Percentiles rank a stretch among this genome's conserved stretches.
Conservation (phyloP, 768 basidiomycete species). For the Naganishia kalamii region DNA sequence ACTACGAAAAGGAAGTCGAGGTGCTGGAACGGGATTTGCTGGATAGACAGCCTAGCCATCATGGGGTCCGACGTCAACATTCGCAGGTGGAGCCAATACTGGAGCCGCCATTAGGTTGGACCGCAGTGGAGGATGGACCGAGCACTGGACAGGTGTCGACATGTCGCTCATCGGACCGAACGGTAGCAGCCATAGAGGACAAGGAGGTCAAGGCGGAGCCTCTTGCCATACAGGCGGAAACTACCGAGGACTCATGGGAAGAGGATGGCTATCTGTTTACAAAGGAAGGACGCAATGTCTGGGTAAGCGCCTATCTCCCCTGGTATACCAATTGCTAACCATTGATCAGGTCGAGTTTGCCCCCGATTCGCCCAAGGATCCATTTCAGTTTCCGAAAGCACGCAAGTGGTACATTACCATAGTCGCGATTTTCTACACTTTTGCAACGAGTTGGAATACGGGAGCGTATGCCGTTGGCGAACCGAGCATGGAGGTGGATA, state of each 20-base stretch:
- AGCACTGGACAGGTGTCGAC: background rate
- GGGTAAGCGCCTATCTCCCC: background rate
- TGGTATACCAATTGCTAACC: background rate
- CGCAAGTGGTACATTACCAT: conserved; percentile 34
- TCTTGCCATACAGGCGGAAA: background rate
- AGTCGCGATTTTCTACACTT: conserved; percentile 38
- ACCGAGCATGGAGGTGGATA: conserved; percentile 33
- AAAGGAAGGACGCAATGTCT: conserved; percentile 2
- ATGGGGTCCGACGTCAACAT: background rate
- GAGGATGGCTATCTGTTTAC: conserved; percentile 12
- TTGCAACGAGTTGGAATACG: conserved; percentile 21
- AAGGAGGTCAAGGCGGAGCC: background rate
- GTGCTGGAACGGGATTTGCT: conserved; percentile 12
- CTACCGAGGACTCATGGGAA: background rate
- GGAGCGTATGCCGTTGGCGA: conserved; percentile 28
- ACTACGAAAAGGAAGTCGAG: conserved; percentile 8
- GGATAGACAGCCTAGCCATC: background rate
- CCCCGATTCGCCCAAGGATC: conserved; percentile 31
- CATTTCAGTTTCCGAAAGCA: conserved; percentile 29
- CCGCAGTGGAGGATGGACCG: background rate
- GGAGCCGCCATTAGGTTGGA: background rate
- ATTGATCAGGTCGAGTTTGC: conserved; percentile 37
- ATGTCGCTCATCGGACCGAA: conserved; percentile 2
- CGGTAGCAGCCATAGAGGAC: background rate
- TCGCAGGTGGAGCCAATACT: background rate